phyloP scores from a whole-genome alignment of 768 basidiomycete genomes.

The Coprinopsis strossmayeri region DNA sequence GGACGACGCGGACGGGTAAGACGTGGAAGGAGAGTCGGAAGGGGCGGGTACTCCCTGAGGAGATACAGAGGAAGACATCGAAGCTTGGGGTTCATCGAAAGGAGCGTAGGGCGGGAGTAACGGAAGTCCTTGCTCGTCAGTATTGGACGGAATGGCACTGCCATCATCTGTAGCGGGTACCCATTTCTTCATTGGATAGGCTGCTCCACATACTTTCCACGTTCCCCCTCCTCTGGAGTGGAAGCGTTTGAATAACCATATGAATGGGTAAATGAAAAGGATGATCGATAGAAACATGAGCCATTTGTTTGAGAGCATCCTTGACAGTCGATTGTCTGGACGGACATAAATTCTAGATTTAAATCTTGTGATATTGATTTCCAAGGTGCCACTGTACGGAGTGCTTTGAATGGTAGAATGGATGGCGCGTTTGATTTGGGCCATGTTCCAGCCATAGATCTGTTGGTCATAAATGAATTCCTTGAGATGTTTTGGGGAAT shows the following conservation, averaged over 20 bases:
- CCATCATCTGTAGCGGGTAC: slow-evolving; percentile 23
- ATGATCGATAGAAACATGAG: slow-evolving; percentile 64
- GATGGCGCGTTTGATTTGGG: slow-evolving; percentile 31
- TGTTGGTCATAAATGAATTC: slow-evolving; percentile 74
- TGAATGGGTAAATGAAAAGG: slow-evolving; percentile 67
- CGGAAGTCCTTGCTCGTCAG: slow-evolving; percentile 5
- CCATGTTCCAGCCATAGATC: slow-evolving; percentile 43
- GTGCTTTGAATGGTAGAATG: slow-evolving; percentile 36
- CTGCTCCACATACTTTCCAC: slow-evolving; percentile 74
- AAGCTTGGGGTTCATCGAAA: neutral
- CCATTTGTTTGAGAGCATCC: slow-evolving; percentile 65
- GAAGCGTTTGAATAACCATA: slow-evolving; percentile 76
- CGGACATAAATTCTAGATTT: slow-evolving; percentile 54
- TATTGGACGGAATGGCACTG: neutral
- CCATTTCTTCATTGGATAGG: slow-evolving; percentile 62
- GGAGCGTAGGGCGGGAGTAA: slow-evolving; percentile 10
- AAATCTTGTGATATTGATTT: slow-evolving; percentile 43
- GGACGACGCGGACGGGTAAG: no score
- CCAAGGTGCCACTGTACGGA: slow-evolving; percentile 38
- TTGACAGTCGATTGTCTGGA: slow-evolving; percentile 59
- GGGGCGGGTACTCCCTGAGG: neutral
- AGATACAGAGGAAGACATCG: neutral
- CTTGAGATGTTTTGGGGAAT: slow-evolving; percentile 62
- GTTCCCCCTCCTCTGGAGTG: slow-evolving; percentile 59
- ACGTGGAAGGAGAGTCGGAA: neutral